Evolutionary conservation across 805 yeast species (phyloP).

Genomic region (Candida saitoana): DNA sequence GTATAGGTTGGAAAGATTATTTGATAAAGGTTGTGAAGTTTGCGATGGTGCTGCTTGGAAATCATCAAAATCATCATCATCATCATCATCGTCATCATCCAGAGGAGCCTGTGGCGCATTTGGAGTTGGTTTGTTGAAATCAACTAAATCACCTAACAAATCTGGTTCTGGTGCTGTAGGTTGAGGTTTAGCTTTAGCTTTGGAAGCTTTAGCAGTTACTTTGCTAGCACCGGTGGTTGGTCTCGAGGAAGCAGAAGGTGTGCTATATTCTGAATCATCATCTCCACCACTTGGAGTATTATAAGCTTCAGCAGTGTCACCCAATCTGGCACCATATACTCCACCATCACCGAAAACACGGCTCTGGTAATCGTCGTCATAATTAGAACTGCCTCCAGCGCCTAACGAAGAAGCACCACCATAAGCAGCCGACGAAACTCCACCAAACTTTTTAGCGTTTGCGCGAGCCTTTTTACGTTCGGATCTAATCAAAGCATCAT

Average conservation of each 20-base stretch:
- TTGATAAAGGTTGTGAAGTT: slow-evolving; percentile 10
- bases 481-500: slow-evolving; percentile 68
- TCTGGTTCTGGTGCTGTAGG: slow-evolving; percentile 40
- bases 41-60: slow-evolving; percentile 66
- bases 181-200: slow-evolving; percentile 24
- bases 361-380: slow-evolving; percentile 47
- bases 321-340: slow-evolving; percentile 62
- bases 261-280: slow-evolving; percentile 15
- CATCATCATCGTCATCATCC: slow-evolving; percentile 18
- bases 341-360: slow-evolving; percentile 72
- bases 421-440: slow-evolving; percentile 52
- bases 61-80: slow-evolving; percentile 75
- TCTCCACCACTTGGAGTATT: slow-evolving; percentile 30
- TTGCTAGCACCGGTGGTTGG: slow-evolving; percentile 37
- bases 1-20: slow-evolving; percentile 16
- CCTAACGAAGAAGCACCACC: slow-evolving; percentile 49
- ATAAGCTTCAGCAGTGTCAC: slow-evolving; percentile 49
- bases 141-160: slow-evolving; percentile 44
- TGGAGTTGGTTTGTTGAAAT: slow-evolving; percentile 23
- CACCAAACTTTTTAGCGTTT: slow-evolving; percentile 77
- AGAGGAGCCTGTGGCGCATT: slow-evolving; percentile 9
- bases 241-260: slow-evolving; percentile 21
- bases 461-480: slow-evolving; percentile 91
- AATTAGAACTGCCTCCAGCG: slow-evolving; percentile 33
- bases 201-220: slow-evolving; percentile 28